phyloP scores from a whole-genome alignment of 306 rosid species.

The Pterocarpus macrocarpus region DNA sequence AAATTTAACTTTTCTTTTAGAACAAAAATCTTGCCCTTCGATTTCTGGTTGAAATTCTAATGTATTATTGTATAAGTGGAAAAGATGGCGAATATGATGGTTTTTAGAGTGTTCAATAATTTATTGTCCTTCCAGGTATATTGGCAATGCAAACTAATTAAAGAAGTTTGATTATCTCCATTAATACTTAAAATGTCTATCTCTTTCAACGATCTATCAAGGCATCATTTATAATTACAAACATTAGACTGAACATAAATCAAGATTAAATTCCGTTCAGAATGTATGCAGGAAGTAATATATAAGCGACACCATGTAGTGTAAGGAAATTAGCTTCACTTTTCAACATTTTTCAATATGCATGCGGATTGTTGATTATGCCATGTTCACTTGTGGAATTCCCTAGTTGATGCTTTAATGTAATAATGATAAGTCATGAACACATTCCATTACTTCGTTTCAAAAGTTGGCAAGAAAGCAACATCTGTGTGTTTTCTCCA shows the following conservation, averaged over 20 bases:
- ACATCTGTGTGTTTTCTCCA: neutral
- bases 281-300: neutral
- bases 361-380: neutral
- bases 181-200: neutral
- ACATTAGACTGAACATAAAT: neutral
- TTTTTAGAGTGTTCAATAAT: neutral
- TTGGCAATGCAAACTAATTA: neutral
- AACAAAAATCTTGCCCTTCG: conserved; percentile 1
- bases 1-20: neutral
- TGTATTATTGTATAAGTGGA: no score
- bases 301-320: neutral
- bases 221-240: neutral
- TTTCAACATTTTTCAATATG: conserved; percentile 17
- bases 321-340: neutral
- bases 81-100: no score
- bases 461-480: conserved; percentile 6
- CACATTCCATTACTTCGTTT: neutral
- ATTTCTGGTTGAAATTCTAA: neutral
- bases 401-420: neutral
- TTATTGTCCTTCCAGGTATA: conserved; percentile 1
- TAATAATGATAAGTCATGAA: conserved; percentile 24
- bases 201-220: neutral
- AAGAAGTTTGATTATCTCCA: neutral
- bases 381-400: neutral
- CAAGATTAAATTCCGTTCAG: neutral